A percentile compares a stretch with the other conserved stretches of the same genome.
phyloP scores from a whole-genome alignment of 176 grass and related monocot species.

The Aegilops speltoides region DNA sequence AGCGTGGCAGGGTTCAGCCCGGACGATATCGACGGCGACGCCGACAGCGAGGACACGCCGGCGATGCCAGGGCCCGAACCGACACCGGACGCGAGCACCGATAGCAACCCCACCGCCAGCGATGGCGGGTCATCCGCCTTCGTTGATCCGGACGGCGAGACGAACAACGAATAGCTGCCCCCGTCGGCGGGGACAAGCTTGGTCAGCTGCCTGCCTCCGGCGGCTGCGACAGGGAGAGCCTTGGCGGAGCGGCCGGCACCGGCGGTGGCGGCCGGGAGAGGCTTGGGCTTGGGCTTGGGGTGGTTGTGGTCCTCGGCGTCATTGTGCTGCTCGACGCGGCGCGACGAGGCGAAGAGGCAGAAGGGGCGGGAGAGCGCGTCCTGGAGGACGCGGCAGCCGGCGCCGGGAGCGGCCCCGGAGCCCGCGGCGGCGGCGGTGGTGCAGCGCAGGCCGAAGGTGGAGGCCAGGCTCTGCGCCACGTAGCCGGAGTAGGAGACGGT shows the following conservation, averaged over 20 bases:
- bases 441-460: slow-evolving; percentile 67
- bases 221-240: not conserved
- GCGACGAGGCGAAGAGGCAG: slow-evolving; percentile 53
- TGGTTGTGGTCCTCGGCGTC: slow-evolving; percentile 36
- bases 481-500: slow-evolving; percentile 84
- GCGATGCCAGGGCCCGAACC: slow-evolving; percentile 31
- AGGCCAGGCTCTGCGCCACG: slow-evolving; percentile 70
- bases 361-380: slow-evolving; percentile 56
- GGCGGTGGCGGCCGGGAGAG: not conserved
- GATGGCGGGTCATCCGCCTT: slow-evolving; percentile 22
- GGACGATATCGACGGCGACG: slow-evolving; percentile 58
- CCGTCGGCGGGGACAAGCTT: not conserved
- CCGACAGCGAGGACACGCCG: slow-evolving; percentile 34
- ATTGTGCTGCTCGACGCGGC: slow-evolving; percentile 27
- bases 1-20: slow-evolving; percentile 67
- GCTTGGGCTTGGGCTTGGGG: slow-evolving; percentile 32
- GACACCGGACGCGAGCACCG: slow-evolving; percentile 40
- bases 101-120: slow-evolving; percentile 54
- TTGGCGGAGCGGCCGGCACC: not conserved
- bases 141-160: slow-evolving; percentile 19
- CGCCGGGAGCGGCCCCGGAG: slow-evolving; percentile 30
- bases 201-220: not conserved
- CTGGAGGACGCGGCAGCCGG: slow-evolving; percentile 51
- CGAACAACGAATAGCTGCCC: slow-evolving; percentile 26
- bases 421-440: slow-evolving; percentile 34